These are phyloP conservation scores for Schizophyllum amplum DNA, from an alignment of 1,284 basidiomycete genomes.

Conservation along the genomic window DNA sequence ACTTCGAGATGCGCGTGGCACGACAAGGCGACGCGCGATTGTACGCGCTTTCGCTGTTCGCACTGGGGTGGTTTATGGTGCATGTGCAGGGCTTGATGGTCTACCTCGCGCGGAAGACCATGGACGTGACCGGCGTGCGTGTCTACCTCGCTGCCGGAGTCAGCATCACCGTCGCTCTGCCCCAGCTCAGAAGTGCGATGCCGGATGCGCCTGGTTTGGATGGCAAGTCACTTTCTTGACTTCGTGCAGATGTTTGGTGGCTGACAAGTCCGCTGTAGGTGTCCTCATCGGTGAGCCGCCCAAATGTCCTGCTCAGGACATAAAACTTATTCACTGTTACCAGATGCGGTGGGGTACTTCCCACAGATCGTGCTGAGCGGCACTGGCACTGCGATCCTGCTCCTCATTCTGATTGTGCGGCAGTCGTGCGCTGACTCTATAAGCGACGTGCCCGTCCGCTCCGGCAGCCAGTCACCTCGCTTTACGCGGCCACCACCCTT, in stretches of 20 bases:
- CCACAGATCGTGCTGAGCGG: constrained; percentile 46
- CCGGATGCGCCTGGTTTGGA: constrained; percentile 50
- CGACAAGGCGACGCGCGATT: constrained; percentile 37
- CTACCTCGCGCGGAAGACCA: constrained; percentile 29
- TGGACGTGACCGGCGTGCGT: constrained; percentile 23
- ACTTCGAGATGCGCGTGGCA: constrained; percentile 35
- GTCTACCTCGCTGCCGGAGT: constrained; percentile 33
- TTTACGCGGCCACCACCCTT: not conserved
- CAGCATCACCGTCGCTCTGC: constrained; percentile 37
- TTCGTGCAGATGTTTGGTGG: not conserved
- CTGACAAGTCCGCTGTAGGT: constrained; percentile 23
- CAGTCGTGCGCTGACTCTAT: constrained; percentile 23
- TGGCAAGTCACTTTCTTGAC: constrained; percentile 26
- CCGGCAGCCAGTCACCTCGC: no score
- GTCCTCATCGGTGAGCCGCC: constrained; percentile 35
- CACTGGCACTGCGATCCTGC: constrained; percentile 30
- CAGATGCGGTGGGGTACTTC: constrained; percentile 49
- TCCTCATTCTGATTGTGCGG: constrained; percentile 34
- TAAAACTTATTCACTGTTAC: not conserved
- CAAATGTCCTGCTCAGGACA: not conserved
- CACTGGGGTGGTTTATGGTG: constrained; percentile 43
- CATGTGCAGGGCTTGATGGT: constrained; percentile 41
- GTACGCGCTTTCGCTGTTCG: constrained; percentile 40
- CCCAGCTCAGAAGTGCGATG: constrained; percentile 46
- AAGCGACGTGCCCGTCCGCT: not conserved